phyloP scores from a whole-genome alignment of 2,329 filamentous ascomycete species.

The Aureobasidium sp. region DNA sequence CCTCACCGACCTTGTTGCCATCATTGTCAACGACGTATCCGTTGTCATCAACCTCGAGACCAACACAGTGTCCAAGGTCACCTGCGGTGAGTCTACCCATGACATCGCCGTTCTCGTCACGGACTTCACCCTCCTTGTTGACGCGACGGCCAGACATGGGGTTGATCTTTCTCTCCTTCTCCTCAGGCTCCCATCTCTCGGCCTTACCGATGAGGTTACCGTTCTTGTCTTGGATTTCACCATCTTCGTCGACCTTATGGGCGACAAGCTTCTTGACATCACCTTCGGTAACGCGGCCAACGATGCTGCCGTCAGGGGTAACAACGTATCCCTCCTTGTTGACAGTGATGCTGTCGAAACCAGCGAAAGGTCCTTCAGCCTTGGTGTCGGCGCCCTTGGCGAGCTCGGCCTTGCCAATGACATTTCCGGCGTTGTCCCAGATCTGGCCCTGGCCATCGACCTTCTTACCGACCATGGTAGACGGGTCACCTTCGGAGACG shows the following conservation, averaged over 20 bases:
- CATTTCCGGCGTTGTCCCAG: slow-evolving; percentile 56
- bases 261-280: slow-evolving; percentile 46
- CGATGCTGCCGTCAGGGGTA: slow-evolving; percentile 39
- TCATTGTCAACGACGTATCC: slow-evolving; percentile 48
- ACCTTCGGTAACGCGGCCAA: slow-evolving; percentile 44
- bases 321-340: slow-evolving; percentile 52
- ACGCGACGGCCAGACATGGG: slow-evolving; percentile 52
- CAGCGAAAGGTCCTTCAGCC: slow-evolving; percentile 53
- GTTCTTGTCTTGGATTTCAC: slow-evolving; percentile 48
- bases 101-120: slow-evolving; percentile 44
- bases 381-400: slow-evolving; percentile 44
- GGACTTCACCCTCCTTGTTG: slow-evolving; percentile 48
- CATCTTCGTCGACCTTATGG: slow-evolving; percentile 45
- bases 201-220: slow-evolving; percentile 47
- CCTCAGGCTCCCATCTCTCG: slow-evolving; percentile 46
- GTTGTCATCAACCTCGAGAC: slow-evolving; percentile 47
- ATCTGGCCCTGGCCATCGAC: slow-evolving; percentile 57
- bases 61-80: slow-evolving; percentile 45
- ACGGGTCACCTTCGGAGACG: slow-evolving; percentile 50
- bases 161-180: slow-evolving; percentile 50
- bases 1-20: slow-evolving; percentile 58
- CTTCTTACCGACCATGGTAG: slow-evolving; percentile 52
- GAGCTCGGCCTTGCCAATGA: slow-evolving; percentile 53
- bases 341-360: slow-evolving; percentile 50
- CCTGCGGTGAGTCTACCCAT: slow-evolving; percentile 45